Conservation (phyloP, 768 basidiomycete genomes). For the Tulasnella sp. region DNA sequence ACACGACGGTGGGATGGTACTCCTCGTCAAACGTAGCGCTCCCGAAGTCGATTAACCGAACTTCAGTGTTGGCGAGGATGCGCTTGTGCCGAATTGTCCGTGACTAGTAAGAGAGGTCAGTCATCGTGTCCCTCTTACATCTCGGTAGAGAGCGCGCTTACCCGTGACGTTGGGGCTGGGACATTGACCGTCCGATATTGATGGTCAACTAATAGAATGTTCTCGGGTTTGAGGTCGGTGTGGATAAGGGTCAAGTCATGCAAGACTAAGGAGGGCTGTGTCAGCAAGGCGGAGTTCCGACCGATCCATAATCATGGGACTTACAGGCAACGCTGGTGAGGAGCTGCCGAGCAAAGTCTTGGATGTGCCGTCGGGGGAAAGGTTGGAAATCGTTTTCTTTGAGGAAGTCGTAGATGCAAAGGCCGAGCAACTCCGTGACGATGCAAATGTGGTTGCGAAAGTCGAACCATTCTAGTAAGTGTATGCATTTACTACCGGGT, state of each 20-base stretch:
- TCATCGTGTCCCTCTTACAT: neutral
- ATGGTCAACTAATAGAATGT: constrained; percentile 89
- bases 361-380: constrained; percentile 94
- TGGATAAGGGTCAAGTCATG: constrained; percentile 90
- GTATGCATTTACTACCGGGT: constrained; percentile 85
- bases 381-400: constrained; percentile 97
- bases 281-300: constrained; percentile 22
- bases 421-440: constrained; percentile 90
- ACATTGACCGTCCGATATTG: constrained; percentile 44
- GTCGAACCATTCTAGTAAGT: constrained; percentile 91
- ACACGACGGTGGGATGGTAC: constrained; percentile 97
- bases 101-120: constrained; percentile 45
- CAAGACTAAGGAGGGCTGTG: constrained; percentile 56
- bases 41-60: constrained; percentile 96
- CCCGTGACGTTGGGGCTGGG: constrained; percentile 34
- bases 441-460: constrained; percentile 96
- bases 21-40: constrained; percentile 97
- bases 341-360: constrained; percentile 89
- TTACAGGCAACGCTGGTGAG: constrained; percentile 90
- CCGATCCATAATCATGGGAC: constrained; percentile 39
- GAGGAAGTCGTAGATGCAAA: constrained; percentile 98
- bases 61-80: constrained; percentile 81
- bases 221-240: constrained; percentile 98
- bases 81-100: constrained; percentile 65
- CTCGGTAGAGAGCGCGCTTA: constrained; percentile 30